These are phyloP conservation scores for Pyricularia grisea DNA, from an alignment of 2,329 filamentous ascomycete species.

Conservation along the genomic window DNA sequence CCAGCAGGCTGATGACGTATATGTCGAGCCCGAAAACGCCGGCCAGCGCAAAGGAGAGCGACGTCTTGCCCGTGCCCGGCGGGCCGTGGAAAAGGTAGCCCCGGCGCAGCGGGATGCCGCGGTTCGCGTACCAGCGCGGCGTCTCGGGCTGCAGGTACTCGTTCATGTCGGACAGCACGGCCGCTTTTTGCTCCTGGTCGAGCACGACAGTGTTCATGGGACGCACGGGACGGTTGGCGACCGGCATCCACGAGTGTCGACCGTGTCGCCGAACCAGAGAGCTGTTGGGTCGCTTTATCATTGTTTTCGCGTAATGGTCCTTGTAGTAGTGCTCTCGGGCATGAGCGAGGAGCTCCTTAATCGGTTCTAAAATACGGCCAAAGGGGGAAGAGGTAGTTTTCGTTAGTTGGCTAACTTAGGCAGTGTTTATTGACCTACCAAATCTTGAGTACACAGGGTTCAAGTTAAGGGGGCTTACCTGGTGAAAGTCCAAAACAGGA, in stretches of 20 bases:
- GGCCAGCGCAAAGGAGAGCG: conserved; percentile 55
- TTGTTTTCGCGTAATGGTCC: conserved; percentile 45
- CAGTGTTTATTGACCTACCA: not conserved
- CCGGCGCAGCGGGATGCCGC: conserved; percentile 66
- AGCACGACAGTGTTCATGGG: conserved; percentile 70
- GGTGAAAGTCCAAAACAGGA: conserved; percentile 44
- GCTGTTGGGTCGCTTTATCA: conserved; percentile 43
- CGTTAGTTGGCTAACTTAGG: not conserved
- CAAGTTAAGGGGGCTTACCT: not conserved
- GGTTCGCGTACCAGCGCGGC: conserved; percentile 62
- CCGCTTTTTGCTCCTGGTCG: conserved; percentile 55
- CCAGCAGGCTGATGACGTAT: conserved; percentile 52
- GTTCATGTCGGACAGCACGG: conserved; percentile 62
- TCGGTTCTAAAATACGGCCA: conserved; percentile 22
- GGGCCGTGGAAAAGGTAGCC: conserved; percentile 74
- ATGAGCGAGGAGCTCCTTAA: conserved; percentile 45
- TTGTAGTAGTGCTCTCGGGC: conserved; percentile 42
- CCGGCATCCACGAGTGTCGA: conserved; percentile 41
- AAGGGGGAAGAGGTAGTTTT: not conserved
- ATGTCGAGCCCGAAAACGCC: conserved; percentile 59
- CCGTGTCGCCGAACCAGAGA: conserved; percentile 36
- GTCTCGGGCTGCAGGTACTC: conserved; percentile 67
- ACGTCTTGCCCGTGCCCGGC: conserved; percentile 66
- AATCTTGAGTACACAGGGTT: not conserved
- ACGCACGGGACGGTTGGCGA: conserved; percentile 54